Percentiles rank a stretch among this genome's conserved stretches.
Conservation (phyloP, 257 asterid genomes). For the Gynochthodes officinalis region DNA sequence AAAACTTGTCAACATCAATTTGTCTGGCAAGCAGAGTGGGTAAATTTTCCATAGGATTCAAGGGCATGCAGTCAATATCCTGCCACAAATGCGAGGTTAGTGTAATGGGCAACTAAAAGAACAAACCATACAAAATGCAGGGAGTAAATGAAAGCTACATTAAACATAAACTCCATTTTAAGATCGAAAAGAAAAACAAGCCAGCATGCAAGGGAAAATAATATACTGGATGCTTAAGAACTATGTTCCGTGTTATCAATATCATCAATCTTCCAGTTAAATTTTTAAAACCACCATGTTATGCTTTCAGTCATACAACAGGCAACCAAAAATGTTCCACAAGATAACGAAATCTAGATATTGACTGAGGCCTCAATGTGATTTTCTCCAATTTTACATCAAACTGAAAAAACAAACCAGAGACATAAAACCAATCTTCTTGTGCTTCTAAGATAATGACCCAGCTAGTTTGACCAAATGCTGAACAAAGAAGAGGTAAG, state of each 20-base stretch:
- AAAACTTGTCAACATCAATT: constrained; percentile 47
- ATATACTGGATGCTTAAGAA: neutral
- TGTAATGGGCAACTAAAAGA: neutral
- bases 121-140: constrained; percentile 5
- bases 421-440: neutral
- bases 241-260: neutral
- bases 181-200: neutral
- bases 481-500: neutral
- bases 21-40: constrained; percentile 59
- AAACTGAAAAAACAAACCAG: neutral
- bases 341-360: neutral
- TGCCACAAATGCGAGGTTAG: constrained; percentile 25
- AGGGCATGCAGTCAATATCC: constrained; percentile 96
- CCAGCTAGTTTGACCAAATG: neutral
- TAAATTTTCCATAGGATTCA: constrained; percentile 64
- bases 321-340: neutral
- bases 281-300: neutral
- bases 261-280: neutral
- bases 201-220: neutral
- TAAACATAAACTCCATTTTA: neutral
- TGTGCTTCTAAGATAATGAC: neutral
- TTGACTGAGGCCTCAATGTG: neutral
- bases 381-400: neutral
- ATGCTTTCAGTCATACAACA: neutral
- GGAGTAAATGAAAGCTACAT: neutral